Percentiles rank a stretch among this genome's conserved stretches.
phyloP scores from a whole-genome alignment of 176 grass and related monocot species.

The Aegilops longissima region DNA sequence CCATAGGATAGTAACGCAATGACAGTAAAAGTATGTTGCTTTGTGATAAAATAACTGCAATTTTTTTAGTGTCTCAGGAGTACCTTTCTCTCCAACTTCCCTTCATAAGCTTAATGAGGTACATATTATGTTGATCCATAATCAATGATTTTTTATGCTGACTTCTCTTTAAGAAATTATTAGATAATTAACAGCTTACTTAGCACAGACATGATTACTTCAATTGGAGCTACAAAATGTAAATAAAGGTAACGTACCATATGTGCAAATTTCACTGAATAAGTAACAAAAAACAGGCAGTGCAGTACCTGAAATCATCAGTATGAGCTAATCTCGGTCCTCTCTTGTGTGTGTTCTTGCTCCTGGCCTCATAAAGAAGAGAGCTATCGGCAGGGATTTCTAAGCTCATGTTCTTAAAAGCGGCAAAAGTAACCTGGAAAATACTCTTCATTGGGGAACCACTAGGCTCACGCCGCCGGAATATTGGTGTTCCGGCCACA shows the following conservation, averaged over 20 bases:
- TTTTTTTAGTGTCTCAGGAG: background rate
- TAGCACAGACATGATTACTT: background rate
- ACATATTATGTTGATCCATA: background rate
- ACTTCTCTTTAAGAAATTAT: background rate
- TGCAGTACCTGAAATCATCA: slow-evolving; percentile 49
- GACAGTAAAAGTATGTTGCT: background rate
- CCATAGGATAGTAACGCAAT: background rate
- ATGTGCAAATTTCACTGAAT: background rate
- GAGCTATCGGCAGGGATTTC: slow-evolving; percentile 40
- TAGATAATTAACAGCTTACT: background rate
- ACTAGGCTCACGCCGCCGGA: slow-evolving; percentile 17
- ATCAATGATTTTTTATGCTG: background rate
- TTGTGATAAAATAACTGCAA: background rate
- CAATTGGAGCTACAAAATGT: background rate
- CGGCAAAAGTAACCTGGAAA: slow-evolving; percentile 46
- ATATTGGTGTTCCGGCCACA: slow-evolving; percentile 48
- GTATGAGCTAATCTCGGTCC: slow-evolving; percentile 43
- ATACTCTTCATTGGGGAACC: slow-evolving; percentile 55
- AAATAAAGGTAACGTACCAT: background rate
- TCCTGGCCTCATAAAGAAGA: slow-evolving; percentile 50
- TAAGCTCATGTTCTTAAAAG: slow-evolving; percentile 48
- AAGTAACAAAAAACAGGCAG: background rate
- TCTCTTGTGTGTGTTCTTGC: slow-evolving; percentile 14
- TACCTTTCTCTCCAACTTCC: background rate
- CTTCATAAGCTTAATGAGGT: slow-evolving; percentile 10